Evolutionary conservation across 1,284 basidiomycete genomes (phyloP).

Genomic region (Papiliotrema nemorosa): DNA sequence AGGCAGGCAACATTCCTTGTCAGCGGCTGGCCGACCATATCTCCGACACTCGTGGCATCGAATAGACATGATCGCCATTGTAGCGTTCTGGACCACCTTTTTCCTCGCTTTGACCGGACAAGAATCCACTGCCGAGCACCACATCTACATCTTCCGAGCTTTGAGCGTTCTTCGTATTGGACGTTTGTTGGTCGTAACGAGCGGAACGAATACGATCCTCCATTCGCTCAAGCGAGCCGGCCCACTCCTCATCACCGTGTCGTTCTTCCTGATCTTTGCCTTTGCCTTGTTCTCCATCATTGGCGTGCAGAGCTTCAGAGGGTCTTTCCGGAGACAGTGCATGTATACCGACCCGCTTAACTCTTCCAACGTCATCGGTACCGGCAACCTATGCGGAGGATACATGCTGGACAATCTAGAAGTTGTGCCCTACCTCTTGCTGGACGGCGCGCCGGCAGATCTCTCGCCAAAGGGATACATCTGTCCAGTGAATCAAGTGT

Average conservation of each 20-base stretch:
- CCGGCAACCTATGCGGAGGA: constrained; percentile 70
- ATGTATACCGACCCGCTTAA: constrained; percentile 48
- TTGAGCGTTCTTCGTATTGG: constrained; percentile 82
- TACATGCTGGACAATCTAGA: constrained; percentile 63
- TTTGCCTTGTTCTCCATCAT: constrained; percentile 87
- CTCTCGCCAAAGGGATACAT: constrained; percentile 67
- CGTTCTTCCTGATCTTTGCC: constrained; percentile 88
- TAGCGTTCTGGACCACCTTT: constrained; percentile 61
- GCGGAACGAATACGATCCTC: constrained; percentile 93
- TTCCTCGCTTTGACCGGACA: constrained; percentile 61
- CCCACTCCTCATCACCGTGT: constrained; percentile 80
- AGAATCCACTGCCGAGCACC: constrained; percentile 61
- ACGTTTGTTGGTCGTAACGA: constrained; percentile 80
- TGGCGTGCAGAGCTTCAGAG: constrained; percentile 84
- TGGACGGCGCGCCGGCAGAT: constrained; percentile 49
- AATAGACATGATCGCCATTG: constrained; percentile 80
- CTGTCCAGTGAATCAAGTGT: constrained; percentile 76
- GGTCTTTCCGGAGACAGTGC: constrained; percentile 65
- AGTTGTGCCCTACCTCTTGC: constrained; percentile 19
- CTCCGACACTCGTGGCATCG: constrained; percentile 91
- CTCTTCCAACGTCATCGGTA: constrained; percentile 35
- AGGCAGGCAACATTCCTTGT: constrained; percentile 44
- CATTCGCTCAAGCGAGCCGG: constrained; percentile 86
- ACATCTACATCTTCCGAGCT: constrained; percentile 85
- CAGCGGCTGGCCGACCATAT: constrained; percentile 60